These are phyloP conservation scores for Talaromyces verruculosus DNA, from an alignment of 2,329 filamentous ascomycete species.

Conservation along the genomic window DNA sequence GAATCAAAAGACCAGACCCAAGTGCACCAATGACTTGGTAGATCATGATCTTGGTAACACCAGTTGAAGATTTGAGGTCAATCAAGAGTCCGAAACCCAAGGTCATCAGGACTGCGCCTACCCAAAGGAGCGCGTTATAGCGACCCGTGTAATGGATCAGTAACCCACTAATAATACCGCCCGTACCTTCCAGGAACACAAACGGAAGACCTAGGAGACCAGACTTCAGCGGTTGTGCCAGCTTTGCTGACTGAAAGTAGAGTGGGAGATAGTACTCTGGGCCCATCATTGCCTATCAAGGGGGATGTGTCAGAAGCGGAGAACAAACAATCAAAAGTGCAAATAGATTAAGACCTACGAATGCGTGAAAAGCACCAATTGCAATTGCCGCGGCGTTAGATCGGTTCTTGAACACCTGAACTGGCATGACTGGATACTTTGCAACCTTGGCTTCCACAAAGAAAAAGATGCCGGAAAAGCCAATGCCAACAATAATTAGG, in stretches of 20 bases:
- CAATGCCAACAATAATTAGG: slow-evolving; percentile 1
- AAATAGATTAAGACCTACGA: background rate
- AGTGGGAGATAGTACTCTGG: slow-evolving; percentile 25
- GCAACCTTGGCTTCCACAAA: slow-evolving; percentile 47
- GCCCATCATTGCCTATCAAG: slow-evolving; percentile 19
- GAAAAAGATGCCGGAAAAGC: background rate
- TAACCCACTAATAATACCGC: slow-evolving; percentile 44
- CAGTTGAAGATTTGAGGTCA: slow-evolving; percentile 26
- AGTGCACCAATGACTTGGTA: slow-evolving; percentile 37
- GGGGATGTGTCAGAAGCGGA: slow-evolving; percentile 14
- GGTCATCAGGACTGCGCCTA: slow-evolving; percentile 36
- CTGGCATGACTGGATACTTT: slow-evolving; percentile 63
- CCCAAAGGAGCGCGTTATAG: slow-evolving; percentile 41
- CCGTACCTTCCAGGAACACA: slow-evolving; percentile 24
- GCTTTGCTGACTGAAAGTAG: slow-evolving; percentile 28
- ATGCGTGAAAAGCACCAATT: slow-evolving; percentile 5
- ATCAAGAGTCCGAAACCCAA: slow-evolving; percentile 44
- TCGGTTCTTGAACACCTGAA: slow-evolving; percentile 40
- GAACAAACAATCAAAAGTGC: background rate
- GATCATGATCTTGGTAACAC: slow-evolving; percentile 34
- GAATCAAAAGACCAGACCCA: slow-evolving; percentile 50
- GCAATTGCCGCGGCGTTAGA: slow-evolving; percentile 22
- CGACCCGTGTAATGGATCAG: slow-evolving; percentile 45
- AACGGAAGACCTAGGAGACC: slow-evolving; percentile 25
- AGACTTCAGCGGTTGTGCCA: slow-evolving; percentile 22